Evolutionary conservation across 192 early-diverging fungal species (phyloP).

Genomic region (Endogone sp.): DNA sequence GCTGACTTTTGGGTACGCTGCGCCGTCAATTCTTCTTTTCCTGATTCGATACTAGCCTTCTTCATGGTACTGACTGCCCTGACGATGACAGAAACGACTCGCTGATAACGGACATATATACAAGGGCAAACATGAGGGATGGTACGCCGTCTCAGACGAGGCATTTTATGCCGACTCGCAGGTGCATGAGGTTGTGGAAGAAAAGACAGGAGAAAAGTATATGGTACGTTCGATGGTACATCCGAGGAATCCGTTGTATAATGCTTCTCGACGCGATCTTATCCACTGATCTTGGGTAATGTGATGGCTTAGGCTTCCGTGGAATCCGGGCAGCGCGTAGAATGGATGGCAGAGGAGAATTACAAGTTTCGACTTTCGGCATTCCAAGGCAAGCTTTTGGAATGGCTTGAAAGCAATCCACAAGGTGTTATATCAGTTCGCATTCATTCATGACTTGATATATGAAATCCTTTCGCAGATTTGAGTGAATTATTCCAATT

Average conservation of each 20-base stretch:
- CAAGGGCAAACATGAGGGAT: slow-evolving; percentile 87
- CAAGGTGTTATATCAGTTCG: slow-evolving; percentile 27
- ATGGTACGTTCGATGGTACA: slow-evolving; percentile 32
- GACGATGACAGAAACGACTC: slow-evolving; percentile 47
- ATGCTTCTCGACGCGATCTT: not conserved
- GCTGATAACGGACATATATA: slow-evolving; percentile 75
- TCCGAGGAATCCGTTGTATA: not conserved
- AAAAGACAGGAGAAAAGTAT: slow-evolving; percentile 41
- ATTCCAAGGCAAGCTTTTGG: slow-evolving; percentile 54
- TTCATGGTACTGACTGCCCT: no score
- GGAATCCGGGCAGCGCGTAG: slow-evolving; percentile 81
- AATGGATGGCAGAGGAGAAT: slow-evolving; percentile 91
- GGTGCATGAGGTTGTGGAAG: slow-evolving; percentile 58
- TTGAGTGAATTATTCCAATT: no score
- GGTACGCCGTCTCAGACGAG: slow-evolving; percentile 97
- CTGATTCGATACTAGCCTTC: no score
- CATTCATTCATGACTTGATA: not conserved
- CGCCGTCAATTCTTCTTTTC: no score
- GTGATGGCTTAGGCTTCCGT: slow-evolving; percentile 48
- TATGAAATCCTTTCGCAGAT: no score
- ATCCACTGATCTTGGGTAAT: not conserved
- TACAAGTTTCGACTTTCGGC: slow-evolving; percentile 84
- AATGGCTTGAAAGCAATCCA: slow-evolving; percentile 70
- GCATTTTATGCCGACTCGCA: slow-evolving; percentile 78
- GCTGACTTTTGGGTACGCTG: slow-evolving; percentile 67